Evolutionary conservation across 345 rosid species (phyloP), one percentile per base, ranked within the genome.

Genomic region (Gossypium thurberi): DNA sequence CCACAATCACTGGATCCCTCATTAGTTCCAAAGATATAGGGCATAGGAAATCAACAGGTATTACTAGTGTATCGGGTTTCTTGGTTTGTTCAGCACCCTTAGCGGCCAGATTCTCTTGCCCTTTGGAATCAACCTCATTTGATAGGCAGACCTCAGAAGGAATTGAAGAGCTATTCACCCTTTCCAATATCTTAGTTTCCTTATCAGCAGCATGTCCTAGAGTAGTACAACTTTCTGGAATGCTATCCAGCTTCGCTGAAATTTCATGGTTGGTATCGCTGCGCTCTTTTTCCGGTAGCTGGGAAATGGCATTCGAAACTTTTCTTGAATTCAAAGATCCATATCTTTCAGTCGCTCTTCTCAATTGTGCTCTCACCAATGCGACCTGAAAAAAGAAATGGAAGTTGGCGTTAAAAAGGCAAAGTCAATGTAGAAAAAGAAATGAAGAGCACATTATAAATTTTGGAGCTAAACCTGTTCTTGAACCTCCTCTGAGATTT

Each of bases 1-100:
- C 84, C 14, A 95, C 98, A 65, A 91, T 91, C 59, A 91, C 99
- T 69, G 99, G 99, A 82, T 95, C 97, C 77, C 94, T 91, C 98
- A 95, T 91, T 65, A 93, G 76, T 74, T 95, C 99, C 74, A 95
- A 78, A 6, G 98, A 91, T 14, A 95, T 91, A 3, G 99, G 96
- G 78, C 99, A 95, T 17, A 90, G 84, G 75, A 85, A 95, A 83
- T 95, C 99, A 26, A 77, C 89, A 4, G 98, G 99, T 56, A 89
- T 83, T 57, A 81, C 17, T 74, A 81, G 75, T 51, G 86, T 78
- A 72, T 88, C 87, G 28, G 87, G 58, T 63, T 86, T 91, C 84
- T 86, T 87, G 10, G 80, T 70, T 74, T 86, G 93, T 14, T 83
- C 89, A 12, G 77, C 43, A 70, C 77, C 84, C 80, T 83, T 90